A percentile compares a stretch with the other conserved stretches of the same genome.
Evolutionary conservation across 257 asterid species (phyloP).

Genomic region (Avicennia marina): DNA sequence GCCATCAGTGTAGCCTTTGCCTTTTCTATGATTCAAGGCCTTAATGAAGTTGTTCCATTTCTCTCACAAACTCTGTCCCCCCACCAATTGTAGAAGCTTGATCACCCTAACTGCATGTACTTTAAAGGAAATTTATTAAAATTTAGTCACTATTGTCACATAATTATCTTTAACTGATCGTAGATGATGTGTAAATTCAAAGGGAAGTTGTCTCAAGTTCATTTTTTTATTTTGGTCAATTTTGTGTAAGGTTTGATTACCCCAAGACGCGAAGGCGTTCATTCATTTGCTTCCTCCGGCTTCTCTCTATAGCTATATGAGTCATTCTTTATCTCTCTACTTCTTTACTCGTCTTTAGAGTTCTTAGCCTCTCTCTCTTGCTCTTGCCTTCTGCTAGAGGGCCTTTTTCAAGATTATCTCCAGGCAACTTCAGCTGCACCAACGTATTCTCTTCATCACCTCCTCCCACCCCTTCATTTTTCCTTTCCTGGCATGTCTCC

Average conservation of each 20-base stretch:
- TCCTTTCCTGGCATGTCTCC: slow-evolving; percentile 25
- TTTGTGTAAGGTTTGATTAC: slow-evolving; percentile 29
- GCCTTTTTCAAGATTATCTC: slow-evolving; percentile 37
- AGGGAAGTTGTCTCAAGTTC: no score
- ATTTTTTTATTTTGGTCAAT: no score
- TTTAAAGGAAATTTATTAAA: no score
- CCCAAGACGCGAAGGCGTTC: slow-evolving; percentile 89
- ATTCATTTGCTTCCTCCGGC: slow-evolving; percentile 92
- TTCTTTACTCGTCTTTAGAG: slow-evolving; percentile 65
- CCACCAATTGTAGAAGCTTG: slow-evolving; percentile 98
- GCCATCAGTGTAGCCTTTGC: slow-evolving; percentile 54
- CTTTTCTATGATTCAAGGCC: slow-evolving; percentile 94
- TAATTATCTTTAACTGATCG: no score
- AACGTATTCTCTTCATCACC: slow-evolving; percentile 9
- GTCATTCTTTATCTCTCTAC: slow-evolving; percentile 98
- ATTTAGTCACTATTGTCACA: no score
- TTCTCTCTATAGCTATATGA: slow-evolving; percentile 90
- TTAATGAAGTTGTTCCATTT: slow-evolving; percentile 81
- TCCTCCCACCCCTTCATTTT: slow-evolving; percentile 14
- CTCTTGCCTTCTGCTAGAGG: slow-evolving; percentile 30
- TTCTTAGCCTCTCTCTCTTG: slow-evolving; percentile 72
- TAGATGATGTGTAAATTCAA: no score
- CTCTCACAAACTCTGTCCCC: slow-evolving; percentile 90
- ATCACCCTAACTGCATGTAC: no score
- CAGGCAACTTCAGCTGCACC: slow-evolving; percentile 42